Evolutionary conservation across 2,329 filamentous ascomycete genomes (phyloP), one percentile per base, ranked within the genome.

Genomic region (Exophiala lecanii-corni): DNA sequence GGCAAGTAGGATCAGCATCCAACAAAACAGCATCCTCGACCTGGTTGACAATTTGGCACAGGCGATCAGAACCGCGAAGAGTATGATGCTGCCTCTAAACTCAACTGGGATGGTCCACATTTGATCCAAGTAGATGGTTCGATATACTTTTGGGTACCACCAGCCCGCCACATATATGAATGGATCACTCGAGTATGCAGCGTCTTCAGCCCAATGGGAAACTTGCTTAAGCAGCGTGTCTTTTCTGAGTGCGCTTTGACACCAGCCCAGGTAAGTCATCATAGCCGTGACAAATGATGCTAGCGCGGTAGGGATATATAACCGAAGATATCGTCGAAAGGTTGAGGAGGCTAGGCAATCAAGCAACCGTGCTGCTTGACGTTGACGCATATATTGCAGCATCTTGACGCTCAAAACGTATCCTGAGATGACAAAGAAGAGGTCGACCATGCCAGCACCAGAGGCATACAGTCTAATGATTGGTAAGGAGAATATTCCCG

Each of bases 361-460:
- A 2, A 42, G 28, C 16, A 43, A 12, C 36, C 36, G 36, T 16
- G 12, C 23, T 15, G 39, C 16, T 18, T 38, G 17, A n/a, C 21
- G 39, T 4, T 26, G 17, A 5, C 43, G 41, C 43, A 48, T 45
- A 23, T 75, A 59, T 9, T 59, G 60, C 39, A 78, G 47, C 0
- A 74, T 67, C 51, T 73, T 74, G 10, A 69, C 58, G 2, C 74
- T 70, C 7, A 80, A 62, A 4, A 75, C 75, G 49, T 78, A 79
- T 47, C 76, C 76, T 0, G 76, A 79, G 40, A 79, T 71, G 55
- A 79, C 69, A 57, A 76, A 78, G 56, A 80, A 79, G 9, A 67
- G 65, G 4, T 73, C 66, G 1, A 79, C 76, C 26, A 67, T 65
- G 2, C 65, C 59, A 3, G 56, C 55, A 1, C 62, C 66, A 1